Evolutionary conservation across 345 rosid species (phyloP).

Genomic region (Camelina laxa): DNA sequence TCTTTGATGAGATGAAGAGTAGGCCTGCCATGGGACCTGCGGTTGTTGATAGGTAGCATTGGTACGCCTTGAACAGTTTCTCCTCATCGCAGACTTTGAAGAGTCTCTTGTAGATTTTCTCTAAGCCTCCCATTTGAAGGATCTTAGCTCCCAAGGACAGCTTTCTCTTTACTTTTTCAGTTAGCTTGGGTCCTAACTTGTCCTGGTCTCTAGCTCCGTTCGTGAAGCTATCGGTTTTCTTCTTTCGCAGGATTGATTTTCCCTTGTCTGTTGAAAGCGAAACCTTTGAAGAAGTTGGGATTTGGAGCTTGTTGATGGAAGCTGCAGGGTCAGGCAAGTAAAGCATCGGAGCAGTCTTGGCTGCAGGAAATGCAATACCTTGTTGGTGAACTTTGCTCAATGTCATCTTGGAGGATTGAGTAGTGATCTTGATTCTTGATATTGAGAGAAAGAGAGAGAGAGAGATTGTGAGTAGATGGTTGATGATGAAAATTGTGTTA

Average conservation of each 20-base stretch:
- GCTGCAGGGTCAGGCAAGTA: slow-evolving; percentile 37
- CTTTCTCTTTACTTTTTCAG: slow-evolving; percentile 56
- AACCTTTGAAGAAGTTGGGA: slow-evolving; percentile 35
- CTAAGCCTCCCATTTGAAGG: slow-evolving; percentile 52
- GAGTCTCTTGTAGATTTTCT: slow-evolving; percentile 50
- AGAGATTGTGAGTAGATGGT: slow-evolving; percentile 18
- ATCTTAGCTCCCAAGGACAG: slow-evolving; percentile 51
- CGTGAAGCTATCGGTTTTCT: slow-evolving; percentile 49
- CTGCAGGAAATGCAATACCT: slow-evolving; percentile 17
- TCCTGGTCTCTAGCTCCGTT: slow-evolving; percentile 48
- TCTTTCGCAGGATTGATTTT: slow-evolving; percentile 43
- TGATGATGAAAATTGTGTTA: slow-evolving; percentile 28
- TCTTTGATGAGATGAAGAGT: slow-evolving; percentile 52
- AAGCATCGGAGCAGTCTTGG: slow-evolving; percentile 5
- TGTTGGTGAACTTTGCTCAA: slow-evolving; percentile 35
- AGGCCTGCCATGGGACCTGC: slow-evolving; percentile 66
- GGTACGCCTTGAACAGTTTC: slow-evolving; percentile 55
- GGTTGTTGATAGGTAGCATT: slow-evolving; percentile 64
- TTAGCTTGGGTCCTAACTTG: slow-evolving; percentile 54
- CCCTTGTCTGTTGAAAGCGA: slow-evolving; percentile 17
- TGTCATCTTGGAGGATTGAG: slow-evolving; percentile 30
- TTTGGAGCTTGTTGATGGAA: slow-evolving; percentile 41
- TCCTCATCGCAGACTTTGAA: slow-evolving; percentile 56
- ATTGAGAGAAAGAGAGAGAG: slow-evolving; percentile 17
- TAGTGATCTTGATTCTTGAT: slow-evolving; percentile 17